phyloP scores from a whole-genome alignment of 805 yeast species.

The Peterozyma toletana region DNA sequence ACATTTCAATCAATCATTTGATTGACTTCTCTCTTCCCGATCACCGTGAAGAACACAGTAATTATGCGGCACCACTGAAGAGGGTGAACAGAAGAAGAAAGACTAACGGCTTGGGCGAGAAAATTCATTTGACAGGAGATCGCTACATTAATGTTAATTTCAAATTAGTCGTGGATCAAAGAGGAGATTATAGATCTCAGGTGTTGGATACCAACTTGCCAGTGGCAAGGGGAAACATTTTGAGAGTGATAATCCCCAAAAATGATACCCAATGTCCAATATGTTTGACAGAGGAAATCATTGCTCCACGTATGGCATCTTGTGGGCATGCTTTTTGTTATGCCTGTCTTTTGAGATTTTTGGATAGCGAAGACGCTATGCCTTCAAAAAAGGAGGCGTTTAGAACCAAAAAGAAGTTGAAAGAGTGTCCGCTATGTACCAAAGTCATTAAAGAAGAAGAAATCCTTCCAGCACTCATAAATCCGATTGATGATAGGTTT shows the following conservation, averaged over 20 bases:
- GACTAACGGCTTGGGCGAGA: constrained; percentile 21
- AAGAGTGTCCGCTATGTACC: constrained; percentile 79
- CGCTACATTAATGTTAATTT: constrained; percentile 77
- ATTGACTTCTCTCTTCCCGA: constrained; percentile 49
- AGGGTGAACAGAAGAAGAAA: constrained; percentile 18
- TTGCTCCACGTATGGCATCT: constrained; percentile 90
- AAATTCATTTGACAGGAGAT: constrained; percentile 52
- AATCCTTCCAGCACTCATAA: constrained; percentile 58
- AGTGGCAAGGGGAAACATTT: constrained; percentile 49
- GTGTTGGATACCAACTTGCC: constrained; percentile 70
- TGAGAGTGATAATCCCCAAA: constrained; percentile 68
- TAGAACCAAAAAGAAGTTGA: constrained; percentile 34
- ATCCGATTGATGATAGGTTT: constrained; percentile 41
- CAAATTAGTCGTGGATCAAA: constrained; percentile 69
- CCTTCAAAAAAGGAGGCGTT: constrained; percentile 9
- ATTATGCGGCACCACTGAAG: constrained; percentile 6
- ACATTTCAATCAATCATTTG: constrained; percentile 47
- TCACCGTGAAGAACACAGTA: constrained; percentile 17
- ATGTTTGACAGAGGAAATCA: constrained; percentile 74
- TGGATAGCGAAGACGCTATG: constrained; percentile 38
- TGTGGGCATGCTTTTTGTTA: constrained; percentile 93
- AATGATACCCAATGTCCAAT: constrained; percentile 78
- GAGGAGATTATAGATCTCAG: constrained; percentile 50
- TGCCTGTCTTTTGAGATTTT: constrained; percentile 69
- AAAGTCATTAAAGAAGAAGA: constrained; percentile 46